Evolutionary conservation across 2,329 filamentous ascomycete species (phyloP).

Genomic region (Colletotrichum kahawae): DNA sequence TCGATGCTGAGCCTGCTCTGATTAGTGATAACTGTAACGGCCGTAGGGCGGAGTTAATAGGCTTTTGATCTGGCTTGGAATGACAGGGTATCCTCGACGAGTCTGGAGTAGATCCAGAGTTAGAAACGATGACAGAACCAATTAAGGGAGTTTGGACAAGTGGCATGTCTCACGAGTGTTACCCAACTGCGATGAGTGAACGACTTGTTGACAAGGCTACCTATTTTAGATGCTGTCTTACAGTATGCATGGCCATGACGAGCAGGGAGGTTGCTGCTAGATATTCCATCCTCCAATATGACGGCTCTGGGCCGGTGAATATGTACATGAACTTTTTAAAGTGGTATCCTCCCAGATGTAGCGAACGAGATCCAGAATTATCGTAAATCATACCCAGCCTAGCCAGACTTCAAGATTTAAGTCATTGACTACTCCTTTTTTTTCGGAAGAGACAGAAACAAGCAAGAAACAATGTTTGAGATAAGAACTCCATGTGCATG

Average conservation of each 20-base stretch:
- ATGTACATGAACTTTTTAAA: not conserved
- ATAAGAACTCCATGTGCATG: not conserved
- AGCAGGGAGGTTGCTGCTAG: not conserved
- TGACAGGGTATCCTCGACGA: no score
- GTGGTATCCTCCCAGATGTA: not conserved
- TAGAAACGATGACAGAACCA: not conserved
- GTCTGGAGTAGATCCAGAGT: not conserved
- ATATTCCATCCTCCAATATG: not conserved
- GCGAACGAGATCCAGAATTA: not conserved
- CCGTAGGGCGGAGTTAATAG: not conserved
- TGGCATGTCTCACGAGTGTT: not conserved
- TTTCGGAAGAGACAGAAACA: not conserved
- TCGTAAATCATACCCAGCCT: not conserved
- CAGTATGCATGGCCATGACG: not conserved
- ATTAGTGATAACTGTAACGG: not conserved
- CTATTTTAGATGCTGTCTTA: not conserved
- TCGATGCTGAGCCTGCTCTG: not conserved
- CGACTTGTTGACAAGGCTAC: not conserved
- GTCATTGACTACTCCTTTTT: not conserved
- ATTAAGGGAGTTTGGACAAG: not conserved
- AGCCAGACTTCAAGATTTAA: not conserved
- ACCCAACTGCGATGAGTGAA: not conserved
- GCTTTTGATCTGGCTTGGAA: not conserved
- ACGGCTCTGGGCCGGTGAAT: not conserved
- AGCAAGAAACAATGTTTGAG: not conserved